Evolutionary conservation across 1,139 yeast genomes (phyloP).

Genomic region (Pichia sp.): DNA sequence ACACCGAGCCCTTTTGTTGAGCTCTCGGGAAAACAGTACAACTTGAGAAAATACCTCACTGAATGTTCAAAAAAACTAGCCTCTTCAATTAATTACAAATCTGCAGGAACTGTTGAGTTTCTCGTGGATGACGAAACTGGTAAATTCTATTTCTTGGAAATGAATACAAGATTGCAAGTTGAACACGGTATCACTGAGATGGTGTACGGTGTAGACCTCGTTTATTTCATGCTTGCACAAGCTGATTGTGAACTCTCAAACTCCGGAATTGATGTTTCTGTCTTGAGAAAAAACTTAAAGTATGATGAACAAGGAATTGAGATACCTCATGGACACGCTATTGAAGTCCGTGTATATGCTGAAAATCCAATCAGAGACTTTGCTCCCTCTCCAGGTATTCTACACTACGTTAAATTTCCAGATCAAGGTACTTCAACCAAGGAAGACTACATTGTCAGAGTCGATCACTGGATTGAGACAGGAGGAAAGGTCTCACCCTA

Average conservation of each 20-base stretch:
- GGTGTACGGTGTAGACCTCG: slow-evolving; percentile 35
- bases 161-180: slow-evolving; percentile 39
- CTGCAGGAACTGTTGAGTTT: slow-evolving; percentile 39
- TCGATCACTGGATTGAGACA: slow-evolving; percentile 38
- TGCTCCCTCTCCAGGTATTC: slow-evolving; percentile 38
- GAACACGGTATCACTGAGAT: slow-evolving; percentile 40
- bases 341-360: slow-evolving; percentile 38
- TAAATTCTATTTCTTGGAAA: slow-evolving; percentile 34
- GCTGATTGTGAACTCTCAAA: slow-evolving; percentile 33
- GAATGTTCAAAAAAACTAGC: slow-evolving; percentile 33
- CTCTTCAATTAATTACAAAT: slow-evolving; percentile 33
- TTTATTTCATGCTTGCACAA: slow-evolving; percentile 35
- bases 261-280: slow-evolving; percentile 29
- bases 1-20: slow-evolving; percentile 39
- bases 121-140: slow-evolving; percentile 36
- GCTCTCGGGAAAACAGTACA: slow-evolving; percentile 14
- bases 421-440: slow-evolving; percentile 3
- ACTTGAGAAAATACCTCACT: slow-evolving; percentile 28
- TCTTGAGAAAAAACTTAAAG: slow-evolving; percentile 20
- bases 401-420: slow-evolving; percentile 34
- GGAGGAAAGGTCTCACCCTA: slow-evolving; percentile 38
- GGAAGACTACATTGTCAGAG: slow-evolving; percentile 28
- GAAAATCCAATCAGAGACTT: slow-evolving; percentile 37
- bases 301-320: slow-evolving; percentile 26
- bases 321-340: slow-evolving; percentile 37